Evolutionary conservation across 2,329 filamentous ascomycete genomes (phyloP), one percentile per base, ranked within the genome.

Genomic region (Chlorencoelia australis): DNA sequence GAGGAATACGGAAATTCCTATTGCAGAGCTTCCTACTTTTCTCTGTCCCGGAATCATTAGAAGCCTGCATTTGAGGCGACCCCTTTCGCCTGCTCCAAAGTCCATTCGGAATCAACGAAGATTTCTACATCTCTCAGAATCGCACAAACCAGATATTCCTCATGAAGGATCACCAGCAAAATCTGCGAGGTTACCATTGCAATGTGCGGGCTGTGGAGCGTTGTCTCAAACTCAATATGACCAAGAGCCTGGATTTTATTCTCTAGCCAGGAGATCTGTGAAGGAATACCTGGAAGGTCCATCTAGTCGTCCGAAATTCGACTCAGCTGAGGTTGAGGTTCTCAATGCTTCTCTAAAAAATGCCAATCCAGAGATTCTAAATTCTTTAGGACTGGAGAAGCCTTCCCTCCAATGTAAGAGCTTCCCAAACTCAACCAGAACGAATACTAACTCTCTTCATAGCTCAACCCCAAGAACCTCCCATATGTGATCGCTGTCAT

Each of bases 401-500:
- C 10, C 25, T 19, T 15, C 20, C 16, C n/a, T n/a, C n/a, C n/a
- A n/a, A n/a, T n/a, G n/a, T n/a, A n/a, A n/a, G n/a, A n/a, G n/a
- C n/a, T n/a, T n/a, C n/a, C n/a, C n/a, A n/a, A n/a, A n/a, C n/a
- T 6, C 29, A 9, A 18, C n/a, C n/a, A n/a, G n/a, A n/a, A n/a
- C 31, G n/a, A 10, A 18, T 35, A 26, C 39, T 45, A 41, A 45
- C 17, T 30, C 13, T 9, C 19, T 36, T 8, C 30, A n/a, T 25
- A 51, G 47, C 18, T 13, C 43, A 39, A 33, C 18, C n/a, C 14
- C 10, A 37, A 17, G 47, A 48, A 19, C 28, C 43, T 15, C 82
- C 82, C 1, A 61, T 94, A 5, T 98, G 91, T 61, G 82, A 91
- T 48, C 76, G 91, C 52, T 98, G 91, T 53, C 87, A 95, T 57